Evolutionary conservation across 768 basidiomycete species (phyloP), one percentile per base, ranked within the genome.

Genomic region (Daedaleopsis sinensis): DNA sequence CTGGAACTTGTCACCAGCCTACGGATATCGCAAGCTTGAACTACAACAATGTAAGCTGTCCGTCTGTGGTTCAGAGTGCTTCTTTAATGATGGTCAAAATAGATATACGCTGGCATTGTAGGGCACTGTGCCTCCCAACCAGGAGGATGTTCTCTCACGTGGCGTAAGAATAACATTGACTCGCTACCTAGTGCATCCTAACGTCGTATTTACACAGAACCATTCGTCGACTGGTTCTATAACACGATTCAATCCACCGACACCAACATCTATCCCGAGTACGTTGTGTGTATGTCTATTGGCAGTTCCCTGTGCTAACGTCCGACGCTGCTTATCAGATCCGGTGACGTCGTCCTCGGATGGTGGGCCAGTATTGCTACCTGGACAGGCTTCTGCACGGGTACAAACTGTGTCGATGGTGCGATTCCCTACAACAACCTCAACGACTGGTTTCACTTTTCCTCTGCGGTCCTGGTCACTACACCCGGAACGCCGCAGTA

Each of bases 371-470:
- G 32, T 7, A 58, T 58, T 42, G 57, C 57, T 4, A 58, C 38
- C 37, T 58, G 57, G 57, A 58, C 57, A 3, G 50, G 48, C 6
- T 58, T 52, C 50, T 58, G 57, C 39, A 11, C 27, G 0, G 57
- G 50, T 9, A 27, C 42, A 38, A 23, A 38, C 27, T 58, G 57
- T 49, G 57, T n/a, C 16, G 38, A 43, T 38, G 27, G 57, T 27
- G 39, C 57, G 9, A 58, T 58, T 38, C 57, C 57, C 1, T 58
- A 58, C 38, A 32, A 6, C 15, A 58, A 58, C 57, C 44, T 58
- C 57, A 52, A 58, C 49, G 57, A 58, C 57, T 58, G 57, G 57
- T 58, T 43, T 21, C 57, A 58, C n/a, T 58, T 43, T 50, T 58
- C 57, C 23, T 58, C 57, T 15, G 21, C 49, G 19, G 50, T 52